A percentile compares a stretch with the other conserved stretches of the same genome.
phyloP scores from a whole-genome alignment of 2,329 filamentous ascomycete species.

The Allantophomopsis lycopodina region DNA sequence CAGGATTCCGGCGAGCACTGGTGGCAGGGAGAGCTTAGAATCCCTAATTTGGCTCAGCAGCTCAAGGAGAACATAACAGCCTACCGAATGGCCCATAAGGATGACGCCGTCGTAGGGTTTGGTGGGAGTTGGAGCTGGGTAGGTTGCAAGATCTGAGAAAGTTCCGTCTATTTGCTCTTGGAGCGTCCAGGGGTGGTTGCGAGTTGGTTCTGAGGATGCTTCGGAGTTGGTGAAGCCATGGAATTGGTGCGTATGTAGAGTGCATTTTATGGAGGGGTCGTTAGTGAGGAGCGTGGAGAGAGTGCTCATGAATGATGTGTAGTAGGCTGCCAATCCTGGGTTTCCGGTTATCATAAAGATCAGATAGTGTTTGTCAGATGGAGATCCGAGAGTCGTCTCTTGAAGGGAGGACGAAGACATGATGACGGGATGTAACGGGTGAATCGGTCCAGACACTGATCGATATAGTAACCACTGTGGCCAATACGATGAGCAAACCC shows the following conservation, averaged over 20 bases:
- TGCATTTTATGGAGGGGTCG: constrained; percentile 6
- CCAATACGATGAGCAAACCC: too few relatives aligned
- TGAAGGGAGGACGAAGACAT: too few relatives aligned
- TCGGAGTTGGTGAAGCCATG: constrained; percentile 41
- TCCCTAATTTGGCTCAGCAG: constrained; percentile 31
- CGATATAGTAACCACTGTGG: too few relatives aligned
- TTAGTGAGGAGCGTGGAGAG: constrained; percentile 38
- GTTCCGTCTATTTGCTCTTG: constrained; percentile 32
- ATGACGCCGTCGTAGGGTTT: constrained; percentile 42
- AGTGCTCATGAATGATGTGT: constrained; percentile 48
- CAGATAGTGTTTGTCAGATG: constrained; percentile 23
- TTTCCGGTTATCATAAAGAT: constrained; percentile 68
- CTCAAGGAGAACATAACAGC: constrained; percentile 58
- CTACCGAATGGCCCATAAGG: constrained; percentile 63
- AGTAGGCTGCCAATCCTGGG: constrained; percentile 63
- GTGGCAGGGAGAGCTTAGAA: constrained; percentile 1
- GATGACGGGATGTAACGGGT: too few relatives aligned
- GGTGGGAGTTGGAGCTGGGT: constrained; percentile 15
- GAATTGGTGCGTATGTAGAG: constrained; percentile 4
- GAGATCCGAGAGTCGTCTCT: constrained; percentile 1
- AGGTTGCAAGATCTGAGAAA: constrained; percentile 6
- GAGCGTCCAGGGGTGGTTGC: constrained; percentile 24
- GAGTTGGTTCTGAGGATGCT: constrained; percentile 22
- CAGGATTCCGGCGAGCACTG: constrained; percentile 37
- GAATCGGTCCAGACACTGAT: too few relatives aligned